Evolutionary conservation across 768 basidiomycete genomes (phyloP), one percentile per base, ranked within the genome.

Genomic region (Termitomyces sp.): DNA sequence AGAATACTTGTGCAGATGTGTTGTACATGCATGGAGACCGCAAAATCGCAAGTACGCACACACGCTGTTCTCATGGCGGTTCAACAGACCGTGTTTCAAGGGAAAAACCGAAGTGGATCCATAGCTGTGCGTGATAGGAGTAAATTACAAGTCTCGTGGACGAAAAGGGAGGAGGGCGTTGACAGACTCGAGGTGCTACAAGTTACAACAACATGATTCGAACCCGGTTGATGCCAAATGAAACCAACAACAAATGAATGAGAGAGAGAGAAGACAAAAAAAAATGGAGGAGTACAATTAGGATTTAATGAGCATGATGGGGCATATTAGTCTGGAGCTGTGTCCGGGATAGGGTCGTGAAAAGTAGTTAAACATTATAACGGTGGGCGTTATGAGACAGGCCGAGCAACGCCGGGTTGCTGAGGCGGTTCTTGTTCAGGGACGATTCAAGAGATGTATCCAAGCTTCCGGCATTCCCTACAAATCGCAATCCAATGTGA

Each of bases 381-480:
- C 26, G 45, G 11, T 14, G n/a, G 14, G n/a, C 0, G 32, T 24
- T 48, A 53, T 45, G 45, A 61, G 7, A 32, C 22, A 10, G 41
- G n/a, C 52, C n/a, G 30, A 26, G 52, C 40, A 51, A 38, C 52
- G n/a, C 52, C 46, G 20, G 60, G 56, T 43, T 54, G 43, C 50
- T 58, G 50, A 28, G 18, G 36, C 16, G 10, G 47, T 28, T 26
- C 47, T 53, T 43, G 28, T 46, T 46, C 32, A 18, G 35, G 16
- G 14, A 50, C 8, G 22, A 26, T 35, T 32, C 45, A 46, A 44
- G 51, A 63, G n/a, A 16, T 52, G 50, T 50, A 56, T 62, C 68
- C 67, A 68, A 26, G 65, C 57, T 22, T 66, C 63, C 2, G 68
- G 68, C 26, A 68, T 36, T 10, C 68, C 68, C 63, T 66, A 46